phyloP scores from a whole-genome alignment of 2,329 filamentous ascomycete species.

The Aspergillus puulaauensis region DNA sequence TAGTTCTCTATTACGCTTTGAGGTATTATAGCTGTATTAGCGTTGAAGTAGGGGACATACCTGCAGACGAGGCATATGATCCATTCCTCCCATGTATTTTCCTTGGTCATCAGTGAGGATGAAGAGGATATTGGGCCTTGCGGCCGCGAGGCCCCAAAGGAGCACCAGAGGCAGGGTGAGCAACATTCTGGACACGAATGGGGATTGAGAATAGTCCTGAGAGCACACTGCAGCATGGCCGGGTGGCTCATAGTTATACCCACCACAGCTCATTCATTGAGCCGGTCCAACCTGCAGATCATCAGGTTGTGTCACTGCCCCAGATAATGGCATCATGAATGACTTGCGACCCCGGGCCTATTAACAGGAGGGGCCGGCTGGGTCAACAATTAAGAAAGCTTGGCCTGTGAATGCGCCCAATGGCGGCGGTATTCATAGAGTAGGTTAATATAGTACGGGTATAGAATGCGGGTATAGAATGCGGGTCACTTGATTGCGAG shows the following conservation, averaged over 20 bases:
- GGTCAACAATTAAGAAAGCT: not conserved
- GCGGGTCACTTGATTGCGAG: not conserved
- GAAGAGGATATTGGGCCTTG: conserved; percentile 58
- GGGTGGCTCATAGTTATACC: not conserved
- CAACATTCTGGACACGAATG: not conserved
- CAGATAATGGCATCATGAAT: not conserved
- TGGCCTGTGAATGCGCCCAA: not conserved
- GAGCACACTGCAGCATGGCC: not conserved
- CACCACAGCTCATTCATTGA: not conserved
- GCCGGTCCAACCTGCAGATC: not conserved
- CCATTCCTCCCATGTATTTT: conserved; percentile 57
- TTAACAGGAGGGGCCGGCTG: not conserved
- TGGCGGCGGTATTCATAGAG: not conserved
- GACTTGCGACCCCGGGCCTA: not conserved
- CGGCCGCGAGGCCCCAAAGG: not conserved
- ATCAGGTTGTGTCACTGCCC: not conserved
- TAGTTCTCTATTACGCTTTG: no score
- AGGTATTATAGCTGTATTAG: not conserved
- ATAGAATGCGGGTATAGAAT: not conserved
- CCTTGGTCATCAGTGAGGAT: conserved; percentile 68
- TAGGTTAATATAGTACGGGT: not conserved
- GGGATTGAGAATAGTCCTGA: not conserved
- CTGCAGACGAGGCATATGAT: conserved; percentile 57
- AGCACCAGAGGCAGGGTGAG: not conserved
- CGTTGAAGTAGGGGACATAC: not conserved